These are phyloP conservation scores for Leptomonas seymouri DNA, from an alignment of 208 protist species.

Conservation along the genomic window DNA sequence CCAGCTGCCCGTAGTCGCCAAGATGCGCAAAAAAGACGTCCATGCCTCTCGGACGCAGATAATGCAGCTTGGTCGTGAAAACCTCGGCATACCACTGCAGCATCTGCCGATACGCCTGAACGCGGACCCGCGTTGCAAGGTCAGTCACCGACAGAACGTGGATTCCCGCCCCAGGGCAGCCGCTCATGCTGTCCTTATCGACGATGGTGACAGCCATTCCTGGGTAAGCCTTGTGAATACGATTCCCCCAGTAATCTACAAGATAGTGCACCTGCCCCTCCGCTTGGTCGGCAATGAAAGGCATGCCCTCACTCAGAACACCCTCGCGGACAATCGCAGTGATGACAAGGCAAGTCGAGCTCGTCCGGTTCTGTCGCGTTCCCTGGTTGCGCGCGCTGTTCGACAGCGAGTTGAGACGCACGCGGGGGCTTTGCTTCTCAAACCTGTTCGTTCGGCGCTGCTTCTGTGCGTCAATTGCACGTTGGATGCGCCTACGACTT, in stretches of 20 bases:
- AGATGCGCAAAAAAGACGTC: conserved; percentile 80
- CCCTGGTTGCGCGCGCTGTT: conserved; percentile 35
- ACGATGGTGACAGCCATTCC: conserved; percentile 89
- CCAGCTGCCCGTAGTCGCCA: conserved; percentile 88
- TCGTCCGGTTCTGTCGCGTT: conserved; percentile 73
- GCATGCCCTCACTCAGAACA: conserved; percentile 74
- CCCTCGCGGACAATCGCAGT: conserved; percentile 79
- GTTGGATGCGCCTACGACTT: conserved; percentile 53
- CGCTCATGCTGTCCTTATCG: conserved; percentile 75
- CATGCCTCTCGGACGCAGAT: conserved; percentile 78
- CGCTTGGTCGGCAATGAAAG: conserved; percentile 88
- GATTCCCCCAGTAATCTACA: conserved; percentile 81
- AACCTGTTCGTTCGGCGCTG: conserved; percentile 30
- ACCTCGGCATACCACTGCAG: conserved; percentile 89
- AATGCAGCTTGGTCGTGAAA: conserved; percentile 66
- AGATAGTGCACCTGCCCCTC: conserved; percentile 78
- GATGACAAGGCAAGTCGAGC: conserved; percentile 72
- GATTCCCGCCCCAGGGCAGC: conserved; percentile 77
- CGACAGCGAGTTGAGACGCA: conserved; percentile 40
- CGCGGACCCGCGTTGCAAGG: conserved; percentile 37
- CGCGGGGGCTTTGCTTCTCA: conserved; percentile 44
- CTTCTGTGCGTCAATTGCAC: conserved; percentile 37
- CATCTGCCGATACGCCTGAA: conserved; percentile 76
- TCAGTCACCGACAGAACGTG: conserved; percentile 76
- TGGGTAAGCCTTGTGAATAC: conserved; percentile 59